Percentiles rank a stretch among this genome's conserved stretches.
Evolutionary conservation across 768 basidiomycete species (phyloP).

Genomic region (Mycena olivaceomarginata): DNA sequence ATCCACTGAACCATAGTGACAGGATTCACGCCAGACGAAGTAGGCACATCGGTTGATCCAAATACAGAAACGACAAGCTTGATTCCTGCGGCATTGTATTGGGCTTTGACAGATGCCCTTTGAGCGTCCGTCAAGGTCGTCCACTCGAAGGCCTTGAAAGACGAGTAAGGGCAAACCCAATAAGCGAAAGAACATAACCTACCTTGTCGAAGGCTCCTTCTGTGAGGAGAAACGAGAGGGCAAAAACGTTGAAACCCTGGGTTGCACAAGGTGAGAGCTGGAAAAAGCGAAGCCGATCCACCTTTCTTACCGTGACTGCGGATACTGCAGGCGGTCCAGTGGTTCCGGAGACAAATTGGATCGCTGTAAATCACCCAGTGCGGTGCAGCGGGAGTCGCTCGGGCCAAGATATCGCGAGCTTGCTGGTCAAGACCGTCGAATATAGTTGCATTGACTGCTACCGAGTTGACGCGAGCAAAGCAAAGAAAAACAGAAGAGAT

Average conservation of each 20-base stretch:
- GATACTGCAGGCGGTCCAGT: constrained; percentile 70
- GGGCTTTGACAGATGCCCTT: constrained; percentile 67
- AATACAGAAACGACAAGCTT: constrained; percentile 80
- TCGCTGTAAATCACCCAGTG: constrained; percentile 66
- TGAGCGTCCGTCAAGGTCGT: constrained; percentile 64
- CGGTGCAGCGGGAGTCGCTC: constrained; percentile 67
- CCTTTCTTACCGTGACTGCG: constrained; percentile 60
- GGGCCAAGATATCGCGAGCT: constrained; percentile 56
- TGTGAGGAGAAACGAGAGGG: constrained; percentile 72
- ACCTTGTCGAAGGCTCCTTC: constrained; percentile 77
- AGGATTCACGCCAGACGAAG: constrained; percentile 74
- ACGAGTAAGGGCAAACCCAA: not conserved
- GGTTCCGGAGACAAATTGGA: constrained; percentile 62
- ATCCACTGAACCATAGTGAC: constrained; percentile 56
- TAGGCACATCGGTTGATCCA: constrained; percentile 76
- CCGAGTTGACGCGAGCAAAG: constrained; percentile 13
- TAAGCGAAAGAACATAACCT: not conserved
- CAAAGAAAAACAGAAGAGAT: not conserved
- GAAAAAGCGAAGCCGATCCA: not conserved
- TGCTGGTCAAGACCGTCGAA: constrained; percentile 53
- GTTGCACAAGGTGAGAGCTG: constrained; percentile 39
- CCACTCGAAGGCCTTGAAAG: constrained; percentile 70
- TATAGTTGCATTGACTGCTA: constrained; percentile 4
- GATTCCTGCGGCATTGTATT: constrained; percentile 77
- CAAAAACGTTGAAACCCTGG: constrained; percentile 77